Conservation (phyloP, 768 basidiomycete species). For the Mycena rebaudengoi region DNA sequence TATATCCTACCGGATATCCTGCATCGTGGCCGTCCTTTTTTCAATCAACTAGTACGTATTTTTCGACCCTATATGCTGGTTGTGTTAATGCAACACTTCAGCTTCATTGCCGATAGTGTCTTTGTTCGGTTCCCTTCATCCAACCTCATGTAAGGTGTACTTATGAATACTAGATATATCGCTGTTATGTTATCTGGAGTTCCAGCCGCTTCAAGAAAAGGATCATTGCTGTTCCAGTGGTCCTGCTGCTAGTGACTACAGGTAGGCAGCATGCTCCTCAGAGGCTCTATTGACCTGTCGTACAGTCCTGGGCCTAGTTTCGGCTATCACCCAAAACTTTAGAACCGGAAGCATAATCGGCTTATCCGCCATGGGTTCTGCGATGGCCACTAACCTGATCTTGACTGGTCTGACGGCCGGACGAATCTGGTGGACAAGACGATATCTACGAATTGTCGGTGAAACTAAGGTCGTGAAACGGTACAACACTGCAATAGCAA, state of each 20-base stretch:
- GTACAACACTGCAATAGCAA: slow-evolving; percentile 1
- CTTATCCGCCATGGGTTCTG: not conserved
- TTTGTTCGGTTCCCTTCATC: not conserved
- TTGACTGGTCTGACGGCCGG: not conserved
- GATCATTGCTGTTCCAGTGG: not conserved
- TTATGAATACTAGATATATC: not conserved
- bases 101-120: not conserved
- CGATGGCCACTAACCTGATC: not conserved
- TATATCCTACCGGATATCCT: too few relatives aligned
- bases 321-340: not conserved
- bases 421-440: slow-evolving; percentile 6
- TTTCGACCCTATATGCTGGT: too few relatives aligned
- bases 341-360: not conserved
- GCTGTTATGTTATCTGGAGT: slow-evolving; percentile 11
- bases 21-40: too few relatives aligned
- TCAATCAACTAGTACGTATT: too few relatives aligned
- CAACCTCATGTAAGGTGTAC: not conserved
- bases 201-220: not conserved
- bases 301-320: slow-evolving; percentile 1
- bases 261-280: not conserved
- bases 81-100: too few relatives aligned
- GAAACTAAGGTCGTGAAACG: not conserved
- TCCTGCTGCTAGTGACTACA: not conserved
- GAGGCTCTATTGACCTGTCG: not conserved
- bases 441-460: not conserved